These are phyloP conservation scores for Suillus clintonianus DNA, from an alignment of 768 basidiomycete species.

Conservation along the genomic window DNA sequence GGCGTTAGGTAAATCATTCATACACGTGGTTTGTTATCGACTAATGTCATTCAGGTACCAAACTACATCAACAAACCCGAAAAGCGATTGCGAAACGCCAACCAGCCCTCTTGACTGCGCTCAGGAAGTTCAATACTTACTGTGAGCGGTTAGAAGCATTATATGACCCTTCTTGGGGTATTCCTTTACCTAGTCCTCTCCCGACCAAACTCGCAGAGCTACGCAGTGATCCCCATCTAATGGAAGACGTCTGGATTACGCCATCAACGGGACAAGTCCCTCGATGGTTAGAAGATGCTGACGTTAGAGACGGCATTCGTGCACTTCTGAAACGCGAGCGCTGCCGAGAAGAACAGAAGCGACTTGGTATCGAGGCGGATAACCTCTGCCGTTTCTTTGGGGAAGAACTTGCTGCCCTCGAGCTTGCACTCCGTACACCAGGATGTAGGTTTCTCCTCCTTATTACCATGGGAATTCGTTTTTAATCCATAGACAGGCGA, in stretches of 20 bases:
- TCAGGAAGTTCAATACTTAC: background rate
- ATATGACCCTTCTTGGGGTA: background rate
- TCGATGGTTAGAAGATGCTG: conserved; percentile 35
- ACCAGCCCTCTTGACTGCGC: conserved; percentile 21
- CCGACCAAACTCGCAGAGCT: background rate
- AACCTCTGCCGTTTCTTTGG: conserved; percentile 40
- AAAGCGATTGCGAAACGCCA: conserved; percentile 28
- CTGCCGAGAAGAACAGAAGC: conserved; percentile 31
- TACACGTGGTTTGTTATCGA: background rate
- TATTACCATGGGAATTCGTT: background rate
- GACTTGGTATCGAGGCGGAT: conserved; percentile 29
- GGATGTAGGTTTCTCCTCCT: conserved; percentile 9
- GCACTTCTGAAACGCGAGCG: conserved; percentile 27
- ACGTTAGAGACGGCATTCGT: conserved; percentile 33
- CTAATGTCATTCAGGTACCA: conserved; percentile 20
- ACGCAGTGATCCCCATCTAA: conserved; percentile 17
- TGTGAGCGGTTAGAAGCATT: background rate
- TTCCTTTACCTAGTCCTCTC: conserved; percentile 1
- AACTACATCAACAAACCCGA: conserved; percentile 31
- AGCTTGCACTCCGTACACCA: conserved; percentile 12
- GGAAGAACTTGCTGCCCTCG: conserved; percentile 27
- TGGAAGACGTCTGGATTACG: conserved; percentile 41
- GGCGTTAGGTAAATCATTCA: conserved; percentile 9
- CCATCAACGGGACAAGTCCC: conserved; percentile 14
- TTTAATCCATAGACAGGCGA: background rate